Evolutionary conservation across 1,139 yeast species (phyloP), one percentile per base, ranked within the genome.

Genomic region (Kodamaea alishanica): DNA sequence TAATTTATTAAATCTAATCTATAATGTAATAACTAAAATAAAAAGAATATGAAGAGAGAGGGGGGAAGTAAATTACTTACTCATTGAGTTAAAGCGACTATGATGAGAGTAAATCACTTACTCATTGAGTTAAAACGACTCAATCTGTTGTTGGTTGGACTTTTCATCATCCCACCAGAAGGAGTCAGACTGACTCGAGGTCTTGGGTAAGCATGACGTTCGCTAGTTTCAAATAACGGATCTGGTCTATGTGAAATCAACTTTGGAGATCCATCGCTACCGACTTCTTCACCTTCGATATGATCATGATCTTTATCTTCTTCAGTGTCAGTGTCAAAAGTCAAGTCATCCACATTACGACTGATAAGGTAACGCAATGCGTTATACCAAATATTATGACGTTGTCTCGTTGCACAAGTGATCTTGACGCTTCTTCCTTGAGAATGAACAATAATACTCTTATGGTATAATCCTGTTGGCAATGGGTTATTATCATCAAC

Each of bases 311-410:
- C 20, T 15, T 15, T 15, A 15, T 15, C 20, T 15, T 15, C 20
- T 15, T 15, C 36, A 23, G 28, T 34, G 28, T 49, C 53, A n/a
- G 47, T 57, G 35, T 75, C 80, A 41, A 79, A 63, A 5, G 68
- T 62, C 41, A 83, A 63, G 30, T 81, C 88, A 38, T 79, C 84
- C 48, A 81, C 67, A 44, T 78, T 81, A 52, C 90, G 73, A 55
- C 80, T 81, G 32, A 88, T 69, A 66, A 90, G 65, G 55, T 84
- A 89, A 45, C 86, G 76, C 49, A 92, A 67, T 0, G 96, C 87
- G 53, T 87, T 84, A 60, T 74, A 84, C 98, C 98, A 92, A 38
- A 89, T 81, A 54, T 87, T 88, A 58, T 92, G 97, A 36, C 96
- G 79, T 51, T 82, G 84, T 55, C 95, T 76, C 2, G 88, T 85